These are phyloP conservation scores for Cyclostephanos tholiformis DNA, from an alignment of 108 stramenopile genomes.

Conservation along the genomic window DNA sequence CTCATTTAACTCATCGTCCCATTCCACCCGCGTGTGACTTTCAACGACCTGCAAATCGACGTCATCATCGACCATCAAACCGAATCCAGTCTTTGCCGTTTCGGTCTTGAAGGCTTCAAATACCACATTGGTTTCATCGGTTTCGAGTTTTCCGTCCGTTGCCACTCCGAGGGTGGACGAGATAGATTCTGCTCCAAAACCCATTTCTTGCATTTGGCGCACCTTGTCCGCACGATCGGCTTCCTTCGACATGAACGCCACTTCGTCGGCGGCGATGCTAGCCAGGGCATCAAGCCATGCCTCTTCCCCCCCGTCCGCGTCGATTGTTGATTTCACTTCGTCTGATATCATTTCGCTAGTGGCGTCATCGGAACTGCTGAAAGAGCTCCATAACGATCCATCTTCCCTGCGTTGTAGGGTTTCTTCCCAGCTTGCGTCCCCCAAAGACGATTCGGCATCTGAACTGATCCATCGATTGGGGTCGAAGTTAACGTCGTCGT, in stretches of 20 bases:
- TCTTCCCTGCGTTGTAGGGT: constrained; percentile 54
- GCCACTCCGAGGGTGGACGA: constrained; percentile 67
- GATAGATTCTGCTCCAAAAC: constrained; percentile 70
- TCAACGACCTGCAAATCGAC: constrained; percentile 68
- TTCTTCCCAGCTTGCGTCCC: constrained; percentile 56
- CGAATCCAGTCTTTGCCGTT: constrained; percentile 54
- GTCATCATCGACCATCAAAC: constrained; percentile 54
- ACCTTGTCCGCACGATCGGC: constrained; percentile 80
- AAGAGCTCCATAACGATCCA: constrained; percentile 74
- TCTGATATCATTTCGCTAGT: constrained; percentile 22
- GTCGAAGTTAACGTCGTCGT: constrained; percentile 18
- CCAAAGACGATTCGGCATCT: constrained; percentile 49
- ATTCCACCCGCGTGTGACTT: constrained; percentile 69
- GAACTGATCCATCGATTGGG: constrained; percentile 47
- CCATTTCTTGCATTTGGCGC: constrained; percentile 86
- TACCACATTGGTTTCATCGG: constrained; percentile 49
- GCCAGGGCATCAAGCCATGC: constrained; percentile 79
- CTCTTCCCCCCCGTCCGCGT: constrained; percentile 54
- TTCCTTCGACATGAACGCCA: constrained; percentile 73
- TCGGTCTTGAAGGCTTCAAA: constrained; percentile 63
- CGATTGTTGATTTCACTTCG: neutral
- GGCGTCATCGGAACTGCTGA: constrained; percentile 55
- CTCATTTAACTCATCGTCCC: constrained; percentile 71
- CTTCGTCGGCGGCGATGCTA: constrained; percentile 68
- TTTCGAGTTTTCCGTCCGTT: constrained; percentile 63